These are phyloP conservation scores for Phaeosphaeriaceae sp. DNA, from an alignment of 2,329 filamentous ascomycete genomes.

Conservation along the genomic window DNA sequence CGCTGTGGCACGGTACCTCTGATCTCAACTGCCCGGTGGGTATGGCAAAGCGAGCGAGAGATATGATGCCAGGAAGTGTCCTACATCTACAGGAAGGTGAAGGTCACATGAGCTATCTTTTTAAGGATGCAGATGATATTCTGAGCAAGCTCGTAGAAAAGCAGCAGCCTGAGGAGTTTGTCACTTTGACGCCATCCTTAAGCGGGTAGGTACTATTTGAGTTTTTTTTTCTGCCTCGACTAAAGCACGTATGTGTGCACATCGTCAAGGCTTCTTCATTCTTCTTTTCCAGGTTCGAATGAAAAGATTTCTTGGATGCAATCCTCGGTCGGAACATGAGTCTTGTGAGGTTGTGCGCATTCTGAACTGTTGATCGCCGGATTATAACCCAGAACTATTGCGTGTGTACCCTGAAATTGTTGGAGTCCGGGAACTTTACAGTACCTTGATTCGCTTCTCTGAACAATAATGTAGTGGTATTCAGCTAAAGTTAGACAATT, in stretches of 20 bases:
- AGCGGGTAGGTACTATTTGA: not conserved
- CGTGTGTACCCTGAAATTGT: not conserved
- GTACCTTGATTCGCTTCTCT: not conserved
- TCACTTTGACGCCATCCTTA: constrained; percentile 9
- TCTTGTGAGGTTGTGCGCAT: not conserved
- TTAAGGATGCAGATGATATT: constrained; percentile 30
- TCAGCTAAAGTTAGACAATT: too few species aligned
- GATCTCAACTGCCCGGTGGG: constrained; percentile 35
- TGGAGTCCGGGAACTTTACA: not conserved
- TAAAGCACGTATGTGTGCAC: not conserved
- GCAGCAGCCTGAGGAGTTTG: constrained; percentile 23
- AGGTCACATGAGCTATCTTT: constrained; percentile 34
- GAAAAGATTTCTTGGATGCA: too few species aligned
- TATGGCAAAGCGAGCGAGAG: constrained; percentile 33
- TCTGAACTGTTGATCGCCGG: not conserved
- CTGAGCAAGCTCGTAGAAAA: constrained; percentile 27
- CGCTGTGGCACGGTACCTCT: constrained; percentile 44
- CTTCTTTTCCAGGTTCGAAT: not conserved
- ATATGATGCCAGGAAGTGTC: constrained; percentile 26
- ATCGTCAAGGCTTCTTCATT: not conserved
- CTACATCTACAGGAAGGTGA: constrained; percentile 32
- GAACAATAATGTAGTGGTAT: not conserved
- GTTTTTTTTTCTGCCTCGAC: not conserved
- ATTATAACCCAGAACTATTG: not conserved
- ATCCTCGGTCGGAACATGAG: too few species aligned